Conservation (phyloP, 495 filamentous ascomycete genomes). For the Talaromyces liani region DNA sequence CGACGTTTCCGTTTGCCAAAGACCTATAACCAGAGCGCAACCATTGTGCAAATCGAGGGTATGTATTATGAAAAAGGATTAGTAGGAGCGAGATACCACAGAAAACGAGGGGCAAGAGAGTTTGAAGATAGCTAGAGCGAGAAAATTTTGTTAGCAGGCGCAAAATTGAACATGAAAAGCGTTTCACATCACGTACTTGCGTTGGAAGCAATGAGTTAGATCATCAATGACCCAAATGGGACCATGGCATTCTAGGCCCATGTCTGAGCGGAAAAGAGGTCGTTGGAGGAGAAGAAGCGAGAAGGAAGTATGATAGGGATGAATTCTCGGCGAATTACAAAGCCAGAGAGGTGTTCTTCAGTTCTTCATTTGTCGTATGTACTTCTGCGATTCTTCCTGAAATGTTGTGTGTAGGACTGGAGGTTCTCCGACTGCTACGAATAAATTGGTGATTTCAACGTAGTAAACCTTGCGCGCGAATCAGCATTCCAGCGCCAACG, state of each 20-base stretch:
- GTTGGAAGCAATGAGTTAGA: slow-evolving; percentile 79
- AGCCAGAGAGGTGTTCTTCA: not conserved
- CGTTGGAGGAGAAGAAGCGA: slow-evolving; percentile 9
- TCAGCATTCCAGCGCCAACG: not conserved
- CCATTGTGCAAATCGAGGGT: slow-evolving; percentile 25
- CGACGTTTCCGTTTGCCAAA: slow-evolving; percentile 32
- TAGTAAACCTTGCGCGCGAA: not conserved
- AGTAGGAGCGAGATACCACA: slow-evolving; percentile 62
- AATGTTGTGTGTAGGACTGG: not conserved
- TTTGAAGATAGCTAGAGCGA: slow-evolving; percentile 66
- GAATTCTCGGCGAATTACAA: not conserved
- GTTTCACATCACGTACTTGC: slow-evolving; percentile 57
- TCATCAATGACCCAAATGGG: slow-evolving; percentile 86
- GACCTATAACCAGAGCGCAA: slow-evolving; percentile 9
- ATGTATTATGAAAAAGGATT: slow-evolving; percentile 44
- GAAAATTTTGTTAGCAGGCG: slow-evolving; percentile 12
- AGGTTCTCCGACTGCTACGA: not conserved
- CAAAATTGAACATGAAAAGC: not conserved
- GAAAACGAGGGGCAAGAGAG: slow-evolving; percentile 68
- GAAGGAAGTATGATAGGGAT: not conserved
- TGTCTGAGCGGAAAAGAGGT: slow-evolving; percentile 16
- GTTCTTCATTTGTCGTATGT: not conserved
- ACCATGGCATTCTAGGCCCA: slow-evolving; percentile 71
- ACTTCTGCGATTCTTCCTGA: not conserved
- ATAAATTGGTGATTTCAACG: not conserved